Percentiles rank a stretch among this genome's conserved stretches.
Conservation (phyloP, 495 filamentous ascomycete genomes). For the Penicillium goetzii region DNA sequence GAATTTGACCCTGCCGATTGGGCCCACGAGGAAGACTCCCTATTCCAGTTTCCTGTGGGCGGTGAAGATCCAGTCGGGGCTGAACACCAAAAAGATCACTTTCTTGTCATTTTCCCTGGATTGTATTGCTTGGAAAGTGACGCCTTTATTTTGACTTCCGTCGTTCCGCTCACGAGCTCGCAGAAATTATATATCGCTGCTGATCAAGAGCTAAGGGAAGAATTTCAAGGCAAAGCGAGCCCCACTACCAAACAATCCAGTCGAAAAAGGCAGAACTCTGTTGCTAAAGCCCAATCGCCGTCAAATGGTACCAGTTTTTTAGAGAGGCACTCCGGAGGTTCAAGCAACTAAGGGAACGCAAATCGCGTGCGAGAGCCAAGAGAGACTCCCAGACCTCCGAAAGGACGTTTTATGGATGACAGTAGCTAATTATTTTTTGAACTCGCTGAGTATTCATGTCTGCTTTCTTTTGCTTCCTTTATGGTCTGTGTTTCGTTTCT, state of each 20-base stretch:
- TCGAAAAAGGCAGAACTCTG: conserved; percentile 3
- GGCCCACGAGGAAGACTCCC: background rate
- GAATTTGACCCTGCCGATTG: conserved; percentile 3
- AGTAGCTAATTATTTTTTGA: background rate
- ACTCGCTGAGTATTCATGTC: background rate
- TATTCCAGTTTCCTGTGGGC: conserved; percentile 1
- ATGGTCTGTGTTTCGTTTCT: background rate
- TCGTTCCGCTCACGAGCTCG: conserved; percentile 3
- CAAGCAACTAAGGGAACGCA: background rate
- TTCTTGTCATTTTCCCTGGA: conserved; percentile 2
- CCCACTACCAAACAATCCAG: background rate
- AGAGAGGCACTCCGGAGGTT: background rate
- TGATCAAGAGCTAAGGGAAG: conserved; percentile 4
- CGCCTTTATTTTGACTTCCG: conserved; percentile 4
- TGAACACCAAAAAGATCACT: background rate
- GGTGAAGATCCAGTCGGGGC: background rate
- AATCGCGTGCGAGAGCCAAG: background rate
- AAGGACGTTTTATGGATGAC: background rate
- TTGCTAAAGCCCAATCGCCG: background rate
- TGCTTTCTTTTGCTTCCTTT: background rate
- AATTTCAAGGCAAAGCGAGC: background rate
- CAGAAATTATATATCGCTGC: conserved; percentile 1
- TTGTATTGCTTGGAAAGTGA: conserved; percentile 1
- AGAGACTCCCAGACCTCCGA: background rate
- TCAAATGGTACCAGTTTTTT: conserved; percentile 1